Evolutionary conservation across 768 basidiomycete species (phyloP).

Genomic region (Naganishia kalamii): DNA sequence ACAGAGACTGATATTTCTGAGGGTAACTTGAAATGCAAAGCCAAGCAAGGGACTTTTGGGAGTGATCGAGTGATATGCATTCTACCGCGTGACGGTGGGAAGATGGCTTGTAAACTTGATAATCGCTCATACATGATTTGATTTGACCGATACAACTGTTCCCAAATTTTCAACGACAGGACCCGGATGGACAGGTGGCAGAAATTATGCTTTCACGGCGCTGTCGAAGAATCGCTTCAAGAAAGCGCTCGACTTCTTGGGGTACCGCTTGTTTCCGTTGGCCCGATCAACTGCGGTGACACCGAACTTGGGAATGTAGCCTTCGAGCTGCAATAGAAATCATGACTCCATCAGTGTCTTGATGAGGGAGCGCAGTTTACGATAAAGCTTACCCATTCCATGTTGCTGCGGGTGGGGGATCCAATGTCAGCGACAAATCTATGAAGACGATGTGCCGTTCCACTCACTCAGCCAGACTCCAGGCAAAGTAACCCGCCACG

Average conservation of each 20-base stretch:
- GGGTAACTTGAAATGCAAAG: no score
- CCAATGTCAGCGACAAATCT: neutral
- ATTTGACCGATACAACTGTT: no score
- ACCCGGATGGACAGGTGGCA: neutral
- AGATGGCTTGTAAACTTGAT: no score
- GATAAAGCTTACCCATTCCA: conserved; percentile 7
- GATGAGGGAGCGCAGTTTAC: no score
- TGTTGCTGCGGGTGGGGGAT: neutral
- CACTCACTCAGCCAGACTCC: conserved; percentile 22
- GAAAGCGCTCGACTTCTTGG: conserved; percentile 35
- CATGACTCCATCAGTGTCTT: neutral
- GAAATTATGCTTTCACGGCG: conserved; percentile 5
- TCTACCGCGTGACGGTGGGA: no score
- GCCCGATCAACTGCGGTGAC: conserved; percentile 34
- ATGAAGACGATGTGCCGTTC: neutral
- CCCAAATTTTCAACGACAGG: neutral
- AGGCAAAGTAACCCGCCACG: conserved; percentile 25
- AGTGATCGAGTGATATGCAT: no score
- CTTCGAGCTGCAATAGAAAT: conserved; percentile 8
- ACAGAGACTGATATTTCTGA: no score
- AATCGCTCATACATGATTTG: no score
- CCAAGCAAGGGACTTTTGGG: no score
- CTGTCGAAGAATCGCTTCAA: conserved; percentile 29
- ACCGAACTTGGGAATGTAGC: conserved; percentile 27
- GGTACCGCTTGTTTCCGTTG: conserved; percentile 33